phyloP scores from a whole-genome alignment of 1,284 basidiomycete genomes.

The Puccinia hordei region DNA sequence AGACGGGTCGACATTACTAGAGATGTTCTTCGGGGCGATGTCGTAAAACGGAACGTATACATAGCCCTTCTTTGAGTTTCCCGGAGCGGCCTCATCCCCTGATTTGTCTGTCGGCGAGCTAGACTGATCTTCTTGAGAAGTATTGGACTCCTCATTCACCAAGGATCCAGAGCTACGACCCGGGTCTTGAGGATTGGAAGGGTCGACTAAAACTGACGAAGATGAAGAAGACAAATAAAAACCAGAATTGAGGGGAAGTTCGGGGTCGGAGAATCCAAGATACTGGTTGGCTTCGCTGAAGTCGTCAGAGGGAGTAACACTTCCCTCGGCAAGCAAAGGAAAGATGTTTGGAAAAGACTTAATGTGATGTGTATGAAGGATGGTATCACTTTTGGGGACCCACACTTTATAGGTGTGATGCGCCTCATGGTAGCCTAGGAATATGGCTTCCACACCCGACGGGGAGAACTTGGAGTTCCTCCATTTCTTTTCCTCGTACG shows the following conservation, averaged over 20 bases:
- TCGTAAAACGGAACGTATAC: background rate
- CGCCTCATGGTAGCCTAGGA: slow-evolving; percentile 3
- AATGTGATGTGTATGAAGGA: background rate
- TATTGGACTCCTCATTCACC: background rate
- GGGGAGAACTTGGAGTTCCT: background rate
- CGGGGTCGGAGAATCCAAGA: too few relatives aligned
- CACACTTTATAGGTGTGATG: slow-evolving; percentile 19
- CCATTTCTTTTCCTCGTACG: background rate
- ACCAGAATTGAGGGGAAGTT: too few relatives aligned
- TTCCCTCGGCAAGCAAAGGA: background rate
- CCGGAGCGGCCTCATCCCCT: background rate
- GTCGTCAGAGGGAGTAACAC: too few relatives aligned
- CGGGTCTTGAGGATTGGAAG: too few relatives aligned
- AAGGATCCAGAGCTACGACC: too few relatives aligned
- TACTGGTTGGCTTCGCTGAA: too few relatives aligned
- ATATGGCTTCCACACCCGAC: background rate
- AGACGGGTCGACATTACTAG: background rate
- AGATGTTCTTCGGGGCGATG: background rate
- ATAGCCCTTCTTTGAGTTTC: background rate
- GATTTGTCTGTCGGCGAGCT: background rate
- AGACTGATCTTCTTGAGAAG: background rate
- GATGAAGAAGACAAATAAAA: too few relatives aligned
- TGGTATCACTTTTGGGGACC: background rate
- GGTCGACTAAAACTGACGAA: too few relatives aligned
- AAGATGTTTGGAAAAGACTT: background rate